Evolutionary conservation across 2,329 filamentous ascomycete species (phyloP), one percentile per base, ranked within the genome.

Genomic region (Stemphylium beticola): DNA sequence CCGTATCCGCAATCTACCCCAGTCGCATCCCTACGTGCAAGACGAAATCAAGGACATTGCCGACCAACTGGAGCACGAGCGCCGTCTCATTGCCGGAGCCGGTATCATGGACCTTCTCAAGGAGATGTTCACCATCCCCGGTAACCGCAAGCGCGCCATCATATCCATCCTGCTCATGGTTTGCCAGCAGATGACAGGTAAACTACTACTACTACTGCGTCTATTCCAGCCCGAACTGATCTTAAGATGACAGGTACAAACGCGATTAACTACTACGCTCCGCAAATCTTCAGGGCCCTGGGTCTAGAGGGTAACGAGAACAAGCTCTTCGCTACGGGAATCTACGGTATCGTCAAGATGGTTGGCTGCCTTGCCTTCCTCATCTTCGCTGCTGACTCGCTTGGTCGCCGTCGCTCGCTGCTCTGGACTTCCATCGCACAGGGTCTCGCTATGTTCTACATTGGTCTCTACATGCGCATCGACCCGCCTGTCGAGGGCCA

Each of bases 301-400:
- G 88, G 88, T 15, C 80, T 91, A 50, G 76, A 67, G 1, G 81
- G 79, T 11, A 85, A 82, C 5, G 72, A 81, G 34, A 80, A 83
- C 36, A 84, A 83, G 15, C 83, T 91, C 20, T 89, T 91, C 69
- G 87, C 89, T 4, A 91, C 88, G 0, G 88, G 89, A 36, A 83
- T 91, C 61, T 91, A 91, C 68, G 88, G 88, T 4, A 82, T 91
- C 49, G 84, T 90, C 51, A 91, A 91, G 73, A 86, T 88, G 75
- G 74, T 80, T 9, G 83, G 85, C 34, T 89, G 86, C 67, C 79
- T 82, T 4, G 68, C 80, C 48, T 91, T 91, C 78, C 79, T 91
- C 22, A 68, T 88, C 60, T 87, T 90, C 62, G 82, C 84, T 12
- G 87, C 86, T 55, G 89, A 91, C 70, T 87, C 86, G 2, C 83